Evolutionary conservation across 495 filamentous ascomycete genomes (phyloP).

Genomic region (Aspergillus ostianus): DNA sequence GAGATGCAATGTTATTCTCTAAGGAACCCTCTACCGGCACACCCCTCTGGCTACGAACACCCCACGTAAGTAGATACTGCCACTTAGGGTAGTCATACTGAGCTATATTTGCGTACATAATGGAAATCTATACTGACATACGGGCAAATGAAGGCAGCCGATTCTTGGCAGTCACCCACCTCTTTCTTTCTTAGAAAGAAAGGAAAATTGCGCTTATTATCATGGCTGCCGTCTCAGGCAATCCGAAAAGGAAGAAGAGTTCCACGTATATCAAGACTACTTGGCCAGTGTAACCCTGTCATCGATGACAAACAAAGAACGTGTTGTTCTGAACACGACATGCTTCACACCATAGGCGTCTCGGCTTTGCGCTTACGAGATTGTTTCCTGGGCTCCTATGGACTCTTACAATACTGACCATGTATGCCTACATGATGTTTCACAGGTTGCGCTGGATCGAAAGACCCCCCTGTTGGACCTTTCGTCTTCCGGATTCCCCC

Average conservation of each 20-base stretch:
- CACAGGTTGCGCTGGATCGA: not conserved
- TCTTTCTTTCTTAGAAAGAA: no score
- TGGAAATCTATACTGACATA: no score
- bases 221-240: no score
- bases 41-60: no score
- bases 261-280: slow-evolving; percentile 1
- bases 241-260: not conserved
- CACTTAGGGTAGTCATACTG: no score
- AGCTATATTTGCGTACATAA: no score
- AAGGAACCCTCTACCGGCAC: no score
- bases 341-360: not conserved
- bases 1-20: no score
- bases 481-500: not conserved
- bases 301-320: slow-evolving; percentile 6
- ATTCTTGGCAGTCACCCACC: no score
- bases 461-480: not conserved
- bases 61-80: no score
- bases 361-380: not conserved
- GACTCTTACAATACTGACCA: not conserved
- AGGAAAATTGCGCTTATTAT: no score
- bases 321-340: slow-evolving; percentile 6
- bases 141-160: no score
- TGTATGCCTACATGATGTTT: not conserved
- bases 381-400: not conserved
- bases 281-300: slow-evolving; percentile 4